Conservation (phyloP, 23 red algal species). For the Gracilaria domingensis region DNA sequence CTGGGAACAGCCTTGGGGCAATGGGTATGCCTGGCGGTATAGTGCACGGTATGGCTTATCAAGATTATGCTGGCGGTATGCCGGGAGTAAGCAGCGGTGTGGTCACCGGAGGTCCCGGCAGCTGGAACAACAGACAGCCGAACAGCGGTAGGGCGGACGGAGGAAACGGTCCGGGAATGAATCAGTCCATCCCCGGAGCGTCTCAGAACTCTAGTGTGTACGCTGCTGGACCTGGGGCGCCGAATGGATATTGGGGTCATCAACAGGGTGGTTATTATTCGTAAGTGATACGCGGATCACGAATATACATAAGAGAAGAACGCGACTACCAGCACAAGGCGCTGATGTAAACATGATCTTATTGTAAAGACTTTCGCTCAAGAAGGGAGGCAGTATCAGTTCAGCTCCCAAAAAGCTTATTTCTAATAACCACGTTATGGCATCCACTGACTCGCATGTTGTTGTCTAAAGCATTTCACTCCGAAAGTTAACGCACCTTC, state of each 20-base stretch:
- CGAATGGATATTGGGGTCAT: slow-evolving; percentile 56
- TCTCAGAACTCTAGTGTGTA: slow-evolving; percentile 54
- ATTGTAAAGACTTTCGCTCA: slow-evolving; percentile 29
- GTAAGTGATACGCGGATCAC: not conserved
- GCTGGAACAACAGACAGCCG: slow-evolving; percentile 58
- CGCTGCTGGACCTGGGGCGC: slow-evolving; percentile 46
- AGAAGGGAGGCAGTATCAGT: not conserved
- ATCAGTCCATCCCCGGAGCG: slow-evolving; percentile 27
- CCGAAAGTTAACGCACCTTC: no score
- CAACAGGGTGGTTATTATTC: slow-evolving; percentile 58
- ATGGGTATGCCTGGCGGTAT: slow-evolving; percentile 62
- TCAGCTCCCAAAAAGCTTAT: not conserved
- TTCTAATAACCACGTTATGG: no score
- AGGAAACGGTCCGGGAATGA: slow-evolving; percentile 23
- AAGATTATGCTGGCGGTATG: slow-evolving; percentile 53
- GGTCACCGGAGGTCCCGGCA: not conserved
- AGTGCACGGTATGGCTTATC: slow-evolving; percentile 62
- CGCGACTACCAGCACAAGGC: slow-evolving; percentile 5
- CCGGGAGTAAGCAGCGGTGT: slow-evolving; percentile 49
- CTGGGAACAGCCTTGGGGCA: slow-evolving; percentile 41
- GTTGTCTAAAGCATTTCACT: no score
- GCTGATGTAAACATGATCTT: slow-evolving; percentile 30
- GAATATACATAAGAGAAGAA: not conserved
- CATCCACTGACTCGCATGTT: no score
- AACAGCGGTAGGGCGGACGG: slow-evolving; percentile 45